Evolutionary conservation across 2,329 filamentous ascomycete genomes (phyloP).

Genomic region (Raffaelea albimanens): DNA sequence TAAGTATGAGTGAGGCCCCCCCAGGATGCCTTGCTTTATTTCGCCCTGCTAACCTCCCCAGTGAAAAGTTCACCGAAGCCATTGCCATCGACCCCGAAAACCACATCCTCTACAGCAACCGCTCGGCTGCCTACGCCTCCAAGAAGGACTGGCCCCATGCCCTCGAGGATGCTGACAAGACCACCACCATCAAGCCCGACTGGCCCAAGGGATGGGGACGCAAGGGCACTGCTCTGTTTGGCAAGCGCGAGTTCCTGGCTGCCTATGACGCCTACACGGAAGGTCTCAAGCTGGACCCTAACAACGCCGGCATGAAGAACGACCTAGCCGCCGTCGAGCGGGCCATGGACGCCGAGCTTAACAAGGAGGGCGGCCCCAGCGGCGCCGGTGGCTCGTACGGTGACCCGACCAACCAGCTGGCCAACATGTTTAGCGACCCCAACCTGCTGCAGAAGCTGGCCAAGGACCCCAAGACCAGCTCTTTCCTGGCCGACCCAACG

Average conservation of each 20-base stretch:
- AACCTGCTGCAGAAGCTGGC: constrained; percentile 84
- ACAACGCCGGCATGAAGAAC: constrained; percentile 86
- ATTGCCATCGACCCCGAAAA: constrained; percentile 82
- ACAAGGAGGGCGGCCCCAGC: not conserved
- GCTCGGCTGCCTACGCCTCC: constrained; percentile 79
- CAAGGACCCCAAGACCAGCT: constrained; percentile 84
- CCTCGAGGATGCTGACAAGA: constrained; percentile 84
- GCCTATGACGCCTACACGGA: constrained; percentile 88
- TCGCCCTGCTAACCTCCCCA: constrained; percentile 25
- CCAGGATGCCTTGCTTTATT: not conserved
- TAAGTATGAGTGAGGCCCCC: constrained; percentile 35
- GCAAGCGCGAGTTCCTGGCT: constrained; percentile 72
- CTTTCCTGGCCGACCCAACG: constrained; percentile 66
- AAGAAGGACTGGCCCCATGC: constrained; percentile 82
- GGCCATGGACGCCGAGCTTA: constrained; percentile 66
- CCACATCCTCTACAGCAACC: constrained; percentile 97
- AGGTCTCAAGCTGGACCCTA: constrained; percentile 85
- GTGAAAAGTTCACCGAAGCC: constrained; percentile 88
- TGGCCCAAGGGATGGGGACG: constrained; percentile 96
- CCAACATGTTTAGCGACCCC: constrained; percentile 89
- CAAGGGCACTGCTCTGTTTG: constrained; percentile 86
- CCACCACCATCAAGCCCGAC: constrained; percentile 88
- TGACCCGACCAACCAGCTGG: constrained; percentile 35
- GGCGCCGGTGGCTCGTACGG: constrained; percentile 16
- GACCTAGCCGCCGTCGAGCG: constrained; percentile 78